These are phyloP conservation scores for Orbilia quercus DNA, from an alignment of 2,329 filamentous ascomycete genomes.

Conservation along the genomic window DNA sequence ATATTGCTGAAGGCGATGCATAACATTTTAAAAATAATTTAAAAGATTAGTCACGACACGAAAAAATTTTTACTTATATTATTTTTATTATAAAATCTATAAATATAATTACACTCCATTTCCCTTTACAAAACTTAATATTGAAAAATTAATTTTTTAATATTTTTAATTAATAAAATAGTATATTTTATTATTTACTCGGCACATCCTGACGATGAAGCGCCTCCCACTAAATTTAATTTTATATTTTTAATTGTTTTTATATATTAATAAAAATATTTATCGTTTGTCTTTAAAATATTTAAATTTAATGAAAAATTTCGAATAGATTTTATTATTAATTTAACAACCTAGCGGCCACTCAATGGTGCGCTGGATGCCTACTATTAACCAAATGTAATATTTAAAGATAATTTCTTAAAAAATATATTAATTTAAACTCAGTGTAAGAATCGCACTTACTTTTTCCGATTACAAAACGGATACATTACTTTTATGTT, in stretches of 20 bases:
- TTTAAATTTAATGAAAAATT: slow-evolving; percentile 26
- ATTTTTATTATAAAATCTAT: slow-evolving; percentile 4
- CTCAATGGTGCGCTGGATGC: slow-evolving; percentile 2
- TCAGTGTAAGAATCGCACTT: slow-evolving; percentile 33
- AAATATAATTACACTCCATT: neutral
- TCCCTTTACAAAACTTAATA: neutral
- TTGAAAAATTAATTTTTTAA: slow-evolving; percentile 3
- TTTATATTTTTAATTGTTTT: slow-evolving; percentile 22
- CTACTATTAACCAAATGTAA: slow-evolving; percentile 16
- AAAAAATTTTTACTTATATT: slow-evolving; percentile 8
- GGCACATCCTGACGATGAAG: slow-evolving; percentile 1
- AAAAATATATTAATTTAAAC: slow-evolving; percentile 21
- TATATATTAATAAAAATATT: slow-evolving; percentile 20
- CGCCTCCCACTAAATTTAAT: slow-evolving; percentile 15
- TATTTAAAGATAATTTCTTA: slow-evolving; percentile 25
- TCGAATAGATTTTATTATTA: slow-evolving; percentile 21
- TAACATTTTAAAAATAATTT: slow-evolving; percentile 12
- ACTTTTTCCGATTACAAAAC: slow-evolving; percentile 34
- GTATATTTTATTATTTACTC: slow-evolving; percentile 3
- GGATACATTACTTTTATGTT: slow-evolving; percentile 36
- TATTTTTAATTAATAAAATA: slow-evolving; percentile 3
- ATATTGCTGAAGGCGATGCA: neutral
- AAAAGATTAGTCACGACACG: slow-evolving; percentile 13
- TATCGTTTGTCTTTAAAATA: slow-evolving; percentile 19
- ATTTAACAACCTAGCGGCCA: slow-evolving; percentile 12